phyloP scores from a whole-genome alignment of 106 monocot species.

The Amphibolis antarctica region DNA sequence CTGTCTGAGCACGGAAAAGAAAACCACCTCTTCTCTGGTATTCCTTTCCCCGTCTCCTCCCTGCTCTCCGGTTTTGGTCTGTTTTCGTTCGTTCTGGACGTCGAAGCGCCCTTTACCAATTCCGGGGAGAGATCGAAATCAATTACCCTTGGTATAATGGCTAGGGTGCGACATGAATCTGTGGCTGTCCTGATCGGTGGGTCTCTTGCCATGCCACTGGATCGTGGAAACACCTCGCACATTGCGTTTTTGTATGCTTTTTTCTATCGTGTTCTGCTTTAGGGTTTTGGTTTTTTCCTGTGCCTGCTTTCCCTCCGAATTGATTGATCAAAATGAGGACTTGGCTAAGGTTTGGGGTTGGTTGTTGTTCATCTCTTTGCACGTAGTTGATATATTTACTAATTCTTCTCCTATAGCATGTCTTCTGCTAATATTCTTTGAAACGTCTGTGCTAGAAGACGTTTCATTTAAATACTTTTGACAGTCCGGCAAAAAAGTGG shows the following conservation, averaged over 20 bases:
- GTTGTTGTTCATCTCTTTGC: too few species aligned
- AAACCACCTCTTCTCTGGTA: background rate
- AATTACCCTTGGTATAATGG: conserved; percentile 8
- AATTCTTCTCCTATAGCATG: too few species aligned
- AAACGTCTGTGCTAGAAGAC: too few species aligned
- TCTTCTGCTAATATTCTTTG: too few species aligned
- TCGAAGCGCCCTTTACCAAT: conserved; percentile 8
- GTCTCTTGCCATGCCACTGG: background rate
- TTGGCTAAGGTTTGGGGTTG: too few species aligned
- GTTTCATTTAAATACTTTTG: too few species aligned
- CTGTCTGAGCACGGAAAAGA: conserved; percentile 10
- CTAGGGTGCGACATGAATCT: background rate
- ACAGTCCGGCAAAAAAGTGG: too few species aligned
- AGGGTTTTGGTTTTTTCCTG: too few species aligned
- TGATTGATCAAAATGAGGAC: too few species aligned
- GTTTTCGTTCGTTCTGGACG: background rate
- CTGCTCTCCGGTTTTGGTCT: background rate
- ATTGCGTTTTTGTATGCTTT: background rate
- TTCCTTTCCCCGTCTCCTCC: background rate
- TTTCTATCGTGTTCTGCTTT: too few species aligned
- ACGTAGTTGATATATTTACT: too few species aligned
- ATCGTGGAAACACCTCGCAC: conserved; percentile 3
- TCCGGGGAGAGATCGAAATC: background rate
- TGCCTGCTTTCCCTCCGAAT: too few species aligned
- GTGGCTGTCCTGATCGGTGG: conserved; percentile 9